Evolutionary conservation across 2,329 filamentous ascomycete species (phyloP), one percentile per base, ranked within the genome.

Genomic region (Atkinsonella hypoxylon): DNA sequence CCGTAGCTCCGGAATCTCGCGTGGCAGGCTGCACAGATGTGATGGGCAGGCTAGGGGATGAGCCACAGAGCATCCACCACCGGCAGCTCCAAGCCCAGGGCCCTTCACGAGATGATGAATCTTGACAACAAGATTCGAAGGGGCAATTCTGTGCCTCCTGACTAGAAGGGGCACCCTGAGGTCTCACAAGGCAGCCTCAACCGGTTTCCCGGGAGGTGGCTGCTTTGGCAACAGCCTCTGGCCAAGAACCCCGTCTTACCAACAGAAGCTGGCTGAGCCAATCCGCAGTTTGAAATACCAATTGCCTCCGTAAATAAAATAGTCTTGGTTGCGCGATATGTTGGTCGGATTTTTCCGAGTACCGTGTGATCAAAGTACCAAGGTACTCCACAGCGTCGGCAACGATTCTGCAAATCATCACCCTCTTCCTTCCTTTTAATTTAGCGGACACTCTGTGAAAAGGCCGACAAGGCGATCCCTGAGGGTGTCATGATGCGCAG

Each of bases 1-100:
- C 54, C 39, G 51, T 56, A 52, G 54, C 49, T 32, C 45, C 51
- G 52, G 54, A 55, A 53, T 46, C 47, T 57, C 55, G 55, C 55
- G 54, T 57, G 55, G 52, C 49, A 54, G 42, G 48, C 49, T 45
- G 48, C 48, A 50, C 50, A 18, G n/a, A 52, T 47, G 40, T 15
- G n/a, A 52, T 47, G 40, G 39, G 45, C 43, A 45, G n/a, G 18
- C 47, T 26, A 17, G 47, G 40, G 22, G 15, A 32, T 9, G 38
- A 42, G 30, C 39, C 39, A 48, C 47, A 39, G 6, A 26, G 42
- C 30, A 32, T 17, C 26, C 26, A 36, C 30, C 39, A 43, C 39
- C 47, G 47, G 47, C 47, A 36, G 22, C 47, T 43, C 30, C 38
- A 42, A 10, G 31, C 38, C 38, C 18, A 9, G 12, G 30, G n/a